These are phyloP conservation scores for Acephala macrosclerotiorum DNA, from an alignment of 2,329 filamentous ascomycete species.

Conservation along the genomic window DNA sequence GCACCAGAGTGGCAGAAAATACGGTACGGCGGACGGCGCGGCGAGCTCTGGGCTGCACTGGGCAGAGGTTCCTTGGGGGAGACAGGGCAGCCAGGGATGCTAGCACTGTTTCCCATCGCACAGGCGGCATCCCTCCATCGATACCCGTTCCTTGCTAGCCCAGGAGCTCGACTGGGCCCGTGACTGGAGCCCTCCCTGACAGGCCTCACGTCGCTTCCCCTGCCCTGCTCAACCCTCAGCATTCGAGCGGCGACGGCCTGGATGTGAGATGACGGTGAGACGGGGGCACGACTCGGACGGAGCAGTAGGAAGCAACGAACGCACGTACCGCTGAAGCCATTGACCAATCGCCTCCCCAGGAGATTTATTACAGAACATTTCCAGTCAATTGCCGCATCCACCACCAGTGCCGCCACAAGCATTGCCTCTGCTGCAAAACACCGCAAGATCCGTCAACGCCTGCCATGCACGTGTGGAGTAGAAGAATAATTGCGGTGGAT, in stretches of 20 bases:
- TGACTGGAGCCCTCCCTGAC: neutral
- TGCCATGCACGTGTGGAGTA: too few species aligned
- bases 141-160: slow-evolving; percentile 2
- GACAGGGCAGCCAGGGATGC: neutral
- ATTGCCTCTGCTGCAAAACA: neutral
- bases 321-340: slow-evolving; percentile 4
- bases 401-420: slow-evolving; percentile 10
- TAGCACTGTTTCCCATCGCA: neutral
- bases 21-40: slow-evolving; percentile 7
- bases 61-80: neutral
- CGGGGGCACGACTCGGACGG: slow-evolving; percentile 10
- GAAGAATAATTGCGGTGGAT: neutral
- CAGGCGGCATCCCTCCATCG: slow-evolving; percentile 5
- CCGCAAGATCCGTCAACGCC: too few species aligned
- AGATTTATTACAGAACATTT: slow-evolving; percentile 24
- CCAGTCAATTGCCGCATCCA: slow-evolving; percentile 31
- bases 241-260: neutral
- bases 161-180: neutral
- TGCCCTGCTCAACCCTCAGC: neutral
- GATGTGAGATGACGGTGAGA: slow-evolving; percentile 20
- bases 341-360: slow-evolving; percentile 1
- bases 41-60: slow-evolving; percentile 12
- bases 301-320: neutral
- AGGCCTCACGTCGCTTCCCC: neutral
- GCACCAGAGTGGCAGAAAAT: slow-evolving; percentile 20